These are phyloP conservation scores for Corynascus novoguineensis DNA, from an alignment of 495 filamentous ascomycete genomes.

Conservation along the genomic window DNA sequence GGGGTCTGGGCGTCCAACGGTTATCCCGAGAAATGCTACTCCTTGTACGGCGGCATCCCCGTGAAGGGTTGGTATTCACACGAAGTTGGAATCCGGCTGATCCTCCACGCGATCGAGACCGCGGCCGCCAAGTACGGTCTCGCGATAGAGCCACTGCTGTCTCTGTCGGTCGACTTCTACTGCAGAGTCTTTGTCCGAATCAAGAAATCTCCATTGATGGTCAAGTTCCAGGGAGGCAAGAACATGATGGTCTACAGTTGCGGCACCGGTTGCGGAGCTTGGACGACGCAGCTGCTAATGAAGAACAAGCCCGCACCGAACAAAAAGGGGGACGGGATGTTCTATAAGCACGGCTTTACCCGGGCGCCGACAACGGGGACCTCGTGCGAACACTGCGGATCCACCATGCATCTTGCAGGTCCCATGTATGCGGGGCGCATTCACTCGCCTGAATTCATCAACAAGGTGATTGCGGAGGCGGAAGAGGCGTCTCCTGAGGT, in stretches of 20 bases:
- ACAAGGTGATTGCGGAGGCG: constrained; percentile 64
- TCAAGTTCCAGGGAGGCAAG: constrained; percentile 83
- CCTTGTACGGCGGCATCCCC: constrained; percentile 84
- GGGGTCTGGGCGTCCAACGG: constrained; percentile 88
- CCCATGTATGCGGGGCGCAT: constrained; percentile 93
- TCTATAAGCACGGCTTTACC: constrained; percentile 69
- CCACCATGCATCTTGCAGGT: constrained; percentile 78
- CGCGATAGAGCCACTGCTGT: constrained; percentile 84
- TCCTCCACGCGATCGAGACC: constrained; percentile 72
- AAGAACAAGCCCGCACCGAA: constrained; percentile 56
- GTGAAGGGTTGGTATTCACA: constrained; percentile 78
- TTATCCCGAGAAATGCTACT: constrained; percentile 86
- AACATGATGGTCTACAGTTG: constrained; percentile 93
- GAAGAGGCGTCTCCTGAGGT: constrained; percentile 53
- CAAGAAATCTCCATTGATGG: constrained; percentile 66
- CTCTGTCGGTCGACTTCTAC: constrained; percentile 93
- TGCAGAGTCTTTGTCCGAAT: constrained; percentile 84
- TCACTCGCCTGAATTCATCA: constrained; percentile 76
- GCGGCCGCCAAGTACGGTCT: constrained; percentile 82
- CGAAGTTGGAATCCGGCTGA: constrained; percentile 81
- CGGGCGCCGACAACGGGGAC: constrained; percentile 57
- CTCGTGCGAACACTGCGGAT: constrained; percentile 75
- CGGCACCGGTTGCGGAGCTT: constrained; percentile 82
- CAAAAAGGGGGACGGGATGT: constrained; percentile 60
- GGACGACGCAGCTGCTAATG: constrained; percentile 70